These are phyloP conservation scores for Barnettozyma botsteinii DNA, from an alignment of 805 yeast genomes.

Conservation along the genomic window DNA sequence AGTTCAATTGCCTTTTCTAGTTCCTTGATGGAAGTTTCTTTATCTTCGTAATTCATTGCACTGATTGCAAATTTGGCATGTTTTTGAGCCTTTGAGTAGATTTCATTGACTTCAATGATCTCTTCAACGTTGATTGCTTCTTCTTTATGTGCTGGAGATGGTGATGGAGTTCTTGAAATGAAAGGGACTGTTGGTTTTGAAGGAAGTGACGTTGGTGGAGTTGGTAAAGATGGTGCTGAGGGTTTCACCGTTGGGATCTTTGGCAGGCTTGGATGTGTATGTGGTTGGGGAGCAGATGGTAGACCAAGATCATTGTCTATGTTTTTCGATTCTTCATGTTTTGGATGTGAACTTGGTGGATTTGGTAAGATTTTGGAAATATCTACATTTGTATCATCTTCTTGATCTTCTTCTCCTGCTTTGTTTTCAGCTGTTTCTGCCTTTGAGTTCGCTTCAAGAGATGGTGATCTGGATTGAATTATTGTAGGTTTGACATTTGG, in stretches of 20 bases:
- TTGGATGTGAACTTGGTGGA: slow-evolving; percentile 9
- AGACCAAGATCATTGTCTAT: slow-evolving; percentile 4
- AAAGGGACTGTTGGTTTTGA: background rate
- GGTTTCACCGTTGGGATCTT: slow-evolving; percentile 1
- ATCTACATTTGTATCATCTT: no score
- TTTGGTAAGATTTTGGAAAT: slow-evolving; percentile 5
- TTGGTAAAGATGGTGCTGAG: slow-evolving; percentile 10
- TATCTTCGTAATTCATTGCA: slow-evolving; percentile 74
- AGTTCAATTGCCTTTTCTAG: slow-evolving; percentile 47
- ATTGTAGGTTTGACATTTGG: slow-evolving; percentile 4
- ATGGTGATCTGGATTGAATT: slow-evolving; percentile 1
- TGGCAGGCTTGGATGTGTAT: background rate
- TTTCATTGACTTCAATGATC: slow-evolving; percentile 50
- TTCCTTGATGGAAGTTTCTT: slow-evolving; percentile 60
- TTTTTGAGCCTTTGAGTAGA: slow-evolving; percentile 56
- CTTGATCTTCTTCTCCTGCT: background rate
- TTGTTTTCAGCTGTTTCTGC: slow-evolving; percentile 1
- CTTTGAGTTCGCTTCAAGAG: no score
- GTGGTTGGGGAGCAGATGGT: slow-evolving; percentile 10
- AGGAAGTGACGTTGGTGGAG: slow-evolving; percentile 5
- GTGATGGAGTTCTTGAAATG: slow-evolving; percentile 2
- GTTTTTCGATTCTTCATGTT: no score
- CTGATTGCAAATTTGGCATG: slow-evolving; percentile 72
- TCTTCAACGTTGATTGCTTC: slow-evolving; percentile 32
- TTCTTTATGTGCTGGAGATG: slow-evolving; percentile 1